Conservation (phyloP, 208 protist genomes). For the Leishmania lainsoni region DNA sequence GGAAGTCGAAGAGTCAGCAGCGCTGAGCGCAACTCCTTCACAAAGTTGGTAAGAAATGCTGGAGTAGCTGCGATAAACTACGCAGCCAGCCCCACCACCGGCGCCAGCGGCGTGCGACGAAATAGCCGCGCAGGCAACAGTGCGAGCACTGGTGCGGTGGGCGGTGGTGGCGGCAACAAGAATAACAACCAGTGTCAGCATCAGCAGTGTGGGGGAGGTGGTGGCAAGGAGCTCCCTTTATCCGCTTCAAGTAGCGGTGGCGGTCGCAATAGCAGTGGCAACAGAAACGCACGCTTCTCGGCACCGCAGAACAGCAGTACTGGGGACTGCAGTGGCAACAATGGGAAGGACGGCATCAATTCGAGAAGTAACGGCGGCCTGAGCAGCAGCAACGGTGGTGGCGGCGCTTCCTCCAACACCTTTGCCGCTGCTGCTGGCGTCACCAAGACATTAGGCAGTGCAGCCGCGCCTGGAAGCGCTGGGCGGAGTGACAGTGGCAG, state of each 20-base stretch:
- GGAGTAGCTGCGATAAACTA: background rate
- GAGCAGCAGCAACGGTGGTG: background rate
- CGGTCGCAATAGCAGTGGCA: background rate
- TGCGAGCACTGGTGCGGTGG: background rate
- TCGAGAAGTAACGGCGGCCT: background rate
- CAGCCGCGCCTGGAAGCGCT: background rate
- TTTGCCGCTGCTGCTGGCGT: background rate
- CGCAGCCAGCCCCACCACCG: background rate
- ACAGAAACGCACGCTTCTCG: background rate
- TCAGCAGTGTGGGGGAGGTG: background rate
- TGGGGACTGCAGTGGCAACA: constrained; percentile 3
- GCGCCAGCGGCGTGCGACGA: background rate
- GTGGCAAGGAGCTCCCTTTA: background rate
- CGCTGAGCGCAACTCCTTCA: constrained; percentile 1
- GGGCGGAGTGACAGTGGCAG: constrained; percentile 6
- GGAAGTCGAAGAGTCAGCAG: constrained; percentile 6
- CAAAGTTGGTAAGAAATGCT: constrained; percentile 12
- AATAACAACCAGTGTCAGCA: constrained; percentile 9
- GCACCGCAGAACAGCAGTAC: background rate
- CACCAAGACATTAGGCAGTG: background rate
- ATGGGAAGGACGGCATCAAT: background rate
- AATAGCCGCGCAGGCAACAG: constrained; percentile 1
- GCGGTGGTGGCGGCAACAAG: constrained; percentile 5
- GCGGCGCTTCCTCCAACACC: background rate
- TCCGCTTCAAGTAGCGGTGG: background rate